Percentiles rank a stretch among this genome's conserved stretches.
These are phyloP conservation scores for Boechera divaricarpa DNA, from an alignment of 345 rosid genomes.

Conservation along the genomic window DNA sequence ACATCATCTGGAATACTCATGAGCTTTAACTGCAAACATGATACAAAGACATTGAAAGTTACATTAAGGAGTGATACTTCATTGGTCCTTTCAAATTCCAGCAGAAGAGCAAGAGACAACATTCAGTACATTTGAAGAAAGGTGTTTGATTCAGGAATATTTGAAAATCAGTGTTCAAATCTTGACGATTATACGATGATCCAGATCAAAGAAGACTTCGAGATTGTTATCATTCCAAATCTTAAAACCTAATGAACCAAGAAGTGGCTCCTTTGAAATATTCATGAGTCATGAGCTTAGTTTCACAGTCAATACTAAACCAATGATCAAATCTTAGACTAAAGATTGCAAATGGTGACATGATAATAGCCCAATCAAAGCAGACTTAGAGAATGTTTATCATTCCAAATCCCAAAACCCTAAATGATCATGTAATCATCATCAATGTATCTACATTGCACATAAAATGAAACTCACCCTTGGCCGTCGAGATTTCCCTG, in stretches of 20 bases:
- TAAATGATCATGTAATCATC: conserved; percentile 19
- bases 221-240: conserved; percentile 5
- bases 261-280: neutral
- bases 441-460: conserved; percentile 29
- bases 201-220: neutral
- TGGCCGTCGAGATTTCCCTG: conserved; percentile 74
- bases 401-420: conserved; percentile 30
- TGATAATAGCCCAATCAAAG: conserved; percentile 2
- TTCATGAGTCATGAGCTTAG: conserved; percentile 6
- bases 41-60: conserved; percentile 16
- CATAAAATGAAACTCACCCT: conserved; percentile 41
- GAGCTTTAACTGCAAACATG: conserved; percentile 54
- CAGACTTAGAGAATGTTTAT: neutral
- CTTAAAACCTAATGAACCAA: neutral
- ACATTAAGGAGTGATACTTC: conserved; percentile 8
- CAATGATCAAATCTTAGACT: neutral
- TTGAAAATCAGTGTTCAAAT: neutral
- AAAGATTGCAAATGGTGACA: conserved; percentile 1
- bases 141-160: neutral
- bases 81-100: conserved; percentile 3
- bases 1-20: conserved; percentile 29
- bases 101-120: neutral
- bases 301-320: neutral
- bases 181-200: neutral
- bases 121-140: neutral